These are phyloP conservation scores for Cicer yamashitae DNA, from an alignment of 306 rosid species.

Conservation along the genomic window DNA sequence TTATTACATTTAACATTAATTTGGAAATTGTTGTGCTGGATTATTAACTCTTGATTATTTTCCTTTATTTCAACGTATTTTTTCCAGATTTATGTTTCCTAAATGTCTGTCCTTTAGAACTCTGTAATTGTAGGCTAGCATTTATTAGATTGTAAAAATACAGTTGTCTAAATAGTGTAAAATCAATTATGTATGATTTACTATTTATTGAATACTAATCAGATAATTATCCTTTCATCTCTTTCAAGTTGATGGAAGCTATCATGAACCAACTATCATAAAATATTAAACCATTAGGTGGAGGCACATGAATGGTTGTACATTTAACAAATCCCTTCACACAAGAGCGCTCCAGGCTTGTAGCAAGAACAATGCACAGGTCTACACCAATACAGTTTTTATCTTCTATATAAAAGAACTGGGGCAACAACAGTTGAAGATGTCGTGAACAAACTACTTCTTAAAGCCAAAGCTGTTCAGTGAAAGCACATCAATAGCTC, in stretches of 20 bases:
- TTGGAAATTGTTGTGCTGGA: not conserved
- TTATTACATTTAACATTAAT: not conserved
- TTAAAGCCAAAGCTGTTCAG: conserved; percentile 2
- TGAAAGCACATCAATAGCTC: not conserved
- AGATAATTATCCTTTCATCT: conserved; percentile 4
- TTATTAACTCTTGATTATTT: not conserved
- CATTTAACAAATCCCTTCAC: no score
- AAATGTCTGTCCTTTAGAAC: not conserved
- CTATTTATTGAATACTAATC: not conserved
- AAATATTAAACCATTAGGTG: conserved; percentile 3
- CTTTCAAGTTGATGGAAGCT: conserved; percentile 25
- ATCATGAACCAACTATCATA: not conserved
- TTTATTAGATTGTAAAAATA: conserved; percentile 9
- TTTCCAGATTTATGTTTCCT: not conserved
- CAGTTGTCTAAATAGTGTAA: not conserved
- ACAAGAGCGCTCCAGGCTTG: no score
- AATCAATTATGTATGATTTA: not conserved
- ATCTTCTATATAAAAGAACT: not conserved
- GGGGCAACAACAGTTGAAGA: not conserved
- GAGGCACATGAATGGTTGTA: no score
- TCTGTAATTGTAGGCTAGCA: not conserved
- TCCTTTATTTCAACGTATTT: not conserved
- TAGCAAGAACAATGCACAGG: not conserved
- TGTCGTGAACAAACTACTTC: not conserved
- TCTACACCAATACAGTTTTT: not conserved